Conservation (phyloP, 371 early-diverging fungal species). For the Sporodiniella umbellata region DNA sequence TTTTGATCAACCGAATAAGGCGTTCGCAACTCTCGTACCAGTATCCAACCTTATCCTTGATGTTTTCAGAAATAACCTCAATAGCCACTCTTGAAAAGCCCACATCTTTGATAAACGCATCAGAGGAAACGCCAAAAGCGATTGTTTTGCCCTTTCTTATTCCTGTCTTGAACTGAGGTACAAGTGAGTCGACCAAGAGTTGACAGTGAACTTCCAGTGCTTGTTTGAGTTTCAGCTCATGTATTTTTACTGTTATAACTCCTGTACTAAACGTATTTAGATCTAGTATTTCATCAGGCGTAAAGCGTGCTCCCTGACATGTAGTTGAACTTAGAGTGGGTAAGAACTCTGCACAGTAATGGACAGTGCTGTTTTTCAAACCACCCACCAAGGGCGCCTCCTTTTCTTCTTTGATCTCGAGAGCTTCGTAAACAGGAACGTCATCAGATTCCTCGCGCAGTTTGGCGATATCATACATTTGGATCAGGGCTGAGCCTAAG, state of each 20-base stretch:
- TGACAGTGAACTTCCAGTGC: slow-evolving; percentile 30
- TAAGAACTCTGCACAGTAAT: slow-evolving; percentile 62
- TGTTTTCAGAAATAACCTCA: slow-evolving; percentile 39
- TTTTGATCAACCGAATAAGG: slow-evolving; percentile 32
- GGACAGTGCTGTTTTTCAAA: slow-evolving; percentile 54
- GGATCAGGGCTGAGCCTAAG: slow-evolving; percentile 56
- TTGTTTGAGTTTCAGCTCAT: slow-evolving; percentile 27
- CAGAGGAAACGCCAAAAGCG: slow-evolving; percentile 34
- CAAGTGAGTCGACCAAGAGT: slow-evolving; percentile 34
- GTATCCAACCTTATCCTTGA: slow-evolving; percentile 27
- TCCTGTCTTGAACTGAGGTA: slow-evolving; percentile 32
- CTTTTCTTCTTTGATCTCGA: slow-evolving; percentile 26
- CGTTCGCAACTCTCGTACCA: slow-evolving; percentile 35
- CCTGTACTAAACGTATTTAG: slow-evolving; percentile 29
- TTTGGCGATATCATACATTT: slow-evolving; percentile 39
- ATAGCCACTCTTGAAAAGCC: slow-evolving; percentile 57
- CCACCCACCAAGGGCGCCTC: slow-evolving; percentile 6
- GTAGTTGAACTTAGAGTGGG: slow-evolving; percentile 45
- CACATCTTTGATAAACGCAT: slow-evolving; percentile 61
- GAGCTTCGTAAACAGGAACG: slow-evolving; percentile 28
- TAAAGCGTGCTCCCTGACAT: slow-evolving; percentile 25
- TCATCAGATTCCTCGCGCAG: slow-evolving; percentile 5
- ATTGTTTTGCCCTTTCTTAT: slow-evolving; percentile 23
- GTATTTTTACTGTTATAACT: slow-evolving; percentile 36
- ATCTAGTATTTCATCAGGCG: slow-evolving; percentile 42